Base-by-base conservation (phyloP, 306 rosid species). In the Gillenia trifoliata region DNA sequence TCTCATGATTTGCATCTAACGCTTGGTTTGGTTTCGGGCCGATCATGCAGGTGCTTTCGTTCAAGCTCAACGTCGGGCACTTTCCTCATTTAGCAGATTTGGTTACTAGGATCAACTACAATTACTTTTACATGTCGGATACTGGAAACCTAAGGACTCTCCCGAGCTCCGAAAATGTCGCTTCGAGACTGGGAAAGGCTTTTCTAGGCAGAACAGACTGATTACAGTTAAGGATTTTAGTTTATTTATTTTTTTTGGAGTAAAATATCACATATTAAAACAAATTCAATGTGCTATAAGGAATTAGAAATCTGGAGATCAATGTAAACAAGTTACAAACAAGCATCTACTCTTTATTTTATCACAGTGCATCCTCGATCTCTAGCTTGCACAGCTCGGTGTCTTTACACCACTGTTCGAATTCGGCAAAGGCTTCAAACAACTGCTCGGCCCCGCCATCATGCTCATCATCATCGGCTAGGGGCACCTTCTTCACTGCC, bases 1-100 rank as follows among this genome's bases (percentile, higher is more conserved):
- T n/a, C 19, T n/a, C 43, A 50, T 49, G 76, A 31, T 61, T 57
- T 70, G 62, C 74, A 23, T 60, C 56, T 66, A 28, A 78, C 28
- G 30, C 17, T 34, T 74, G 23, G 15, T 66, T 52, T 55, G 38
- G 59, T 64, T 61, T 30, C 63, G 54, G 26, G 4, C 54, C 41
- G 29, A 36, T 31, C 49, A 63, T 85, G 86, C 92, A 93, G 98
- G 94, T 94, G 75, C 88, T 94, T 66, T 94, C 97, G 19, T 88
- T 90, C 96, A 94, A 90, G 85, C 89, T 94, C 55, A 94, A 94
- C 67, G 94, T 94, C 49, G 98, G 98, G 31, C 91, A 91, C 88
- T 94, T 94, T 49, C 98, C 98, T 66, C 97, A 94, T 85, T 81
- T 94, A 79, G 98, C 96, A 66, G 98, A 94, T 82, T 82, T 94